Conservation (phyloP, 2,329 filamentous ascomycete species). For the Colletotrichum sp. region DNA sequence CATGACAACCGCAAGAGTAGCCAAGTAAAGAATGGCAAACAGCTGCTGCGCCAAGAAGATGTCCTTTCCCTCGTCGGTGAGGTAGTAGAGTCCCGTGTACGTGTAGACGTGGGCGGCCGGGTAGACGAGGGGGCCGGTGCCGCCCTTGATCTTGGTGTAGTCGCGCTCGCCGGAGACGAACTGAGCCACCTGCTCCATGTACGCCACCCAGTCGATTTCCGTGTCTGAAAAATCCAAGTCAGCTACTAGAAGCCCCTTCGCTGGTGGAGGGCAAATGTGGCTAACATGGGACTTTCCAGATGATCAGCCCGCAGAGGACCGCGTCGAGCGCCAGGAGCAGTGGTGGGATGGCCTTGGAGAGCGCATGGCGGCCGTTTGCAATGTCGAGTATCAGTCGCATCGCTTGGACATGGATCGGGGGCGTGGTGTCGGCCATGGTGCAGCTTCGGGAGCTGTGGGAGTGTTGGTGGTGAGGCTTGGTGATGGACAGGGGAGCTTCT, state of each 20-base stretch:
- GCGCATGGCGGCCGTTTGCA: slow-evolving; percentile 51
- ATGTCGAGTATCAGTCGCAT: slow-evolving; percentile 43
- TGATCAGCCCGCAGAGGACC: slow-evolving; percentile 73
- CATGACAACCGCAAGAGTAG: slow-evolving; percentile 78
- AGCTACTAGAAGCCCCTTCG: neutral
- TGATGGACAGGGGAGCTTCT: slow-evolving; percentile 14
- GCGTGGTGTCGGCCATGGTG: slow-evolving; percentile 19
- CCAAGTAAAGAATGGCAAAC: slow-evolving; percentile 82
- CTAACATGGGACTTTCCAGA: slow-evolving; percentile 86
- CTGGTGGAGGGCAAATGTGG: neutral
- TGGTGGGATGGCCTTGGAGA: slow-evolving; percentile 59
- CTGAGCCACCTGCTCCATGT: slow-evolving; percentile 90
- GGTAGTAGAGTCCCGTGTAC: slow-evolving; percentile 78
- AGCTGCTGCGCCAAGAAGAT: slow-evolving; percentile 83
- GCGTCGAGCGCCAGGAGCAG: slow-evolving; percentile 74
- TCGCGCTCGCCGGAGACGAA: slow-evolving; percentile 86
- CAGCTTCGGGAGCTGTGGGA: neutral
- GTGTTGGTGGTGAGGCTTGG: neutral
- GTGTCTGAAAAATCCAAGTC: slow-evolving; percentile 65
- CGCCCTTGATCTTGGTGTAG: slow-evolving; percentile 84
- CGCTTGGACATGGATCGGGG: slow-evolving; percentile 7
- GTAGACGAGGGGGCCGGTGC: slow-evolving; percentile 93
- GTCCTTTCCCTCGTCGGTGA: slow-evolving; percentile 79
- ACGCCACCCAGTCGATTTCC: slow-evolving; percentile 96
- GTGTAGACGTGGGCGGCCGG: slow-evolving; percentile 93